phyloP scores from a whole-genome alignment of 2,329 filamentous ascomycete species.

The Colletotrichum sp. region DNA sequence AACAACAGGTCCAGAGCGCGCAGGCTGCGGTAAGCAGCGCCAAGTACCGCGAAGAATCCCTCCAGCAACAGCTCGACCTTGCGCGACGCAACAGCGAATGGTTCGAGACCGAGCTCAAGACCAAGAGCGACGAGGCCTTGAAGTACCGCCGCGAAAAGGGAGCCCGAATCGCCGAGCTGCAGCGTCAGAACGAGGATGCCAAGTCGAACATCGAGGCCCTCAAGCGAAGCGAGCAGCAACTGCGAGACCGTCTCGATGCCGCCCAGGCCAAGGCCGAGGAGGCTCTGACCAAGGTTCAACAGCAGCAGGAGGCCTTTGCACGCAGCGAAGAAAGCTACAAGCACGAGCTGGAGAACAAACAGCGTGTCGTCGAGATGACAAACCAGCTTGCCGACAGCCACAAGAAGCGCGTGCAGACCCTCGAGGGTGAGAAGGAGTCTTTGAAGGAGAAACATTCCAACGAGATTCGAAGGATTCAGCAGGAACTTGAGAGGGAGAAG shows the following conservation, averaged over 20 bases:
- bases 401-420: slow-evolving; percentile 71
- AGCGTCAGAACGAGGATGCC: slow-evolving; percentile 87
- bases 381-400: slow-evolving; percentile 77
- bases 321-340: slow-evolving; percentile 86
- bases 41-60: slow-evolving; percentile 87
- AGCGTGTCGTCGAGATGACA: slow-evolving; percentile 82
- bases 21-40: slow-evolving; percentile 81
- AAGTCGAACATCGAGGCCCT: slow-evolving; percentile 78
- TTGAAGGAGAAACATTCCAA: slow-evolving; percentile 71
- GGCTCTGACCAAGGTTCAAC: slow-evolving; percentile 79
- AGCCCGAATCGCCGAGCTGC: slow-evolving; percentile 84
- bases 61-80: slow-evolving; percentile 89
- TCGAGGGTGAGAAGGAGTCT: slow-evolving; percentile 66
- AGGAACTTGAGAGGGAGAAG: slow-evolving; percentile 62
- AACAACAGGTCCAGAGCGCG: slow-evolving; percentile 83
- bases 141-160: slow-evolving; percentile 96
- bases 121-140: slow-evolving; percentile 83
- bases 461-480: slow-evolving; percentile 58
- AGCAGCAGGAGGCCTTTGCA: slow-evolving; percentile 82
- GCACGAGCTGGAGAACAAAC: slow-evolving; percentile 82
- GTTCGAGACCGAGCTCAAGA: slow-evolving; percentile 90
- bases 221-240: slow-evolving; percentile 78
- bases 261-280: slow-evolving; percentile 89
- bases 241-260: slow-evolving; percentile 82
- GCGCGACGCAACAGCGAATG: slow-evolving; percentile 91